Base-by-base conservation (phyloP, 164 flowering plant genomes). In the Tetrastigma voinierianum region DNA sequence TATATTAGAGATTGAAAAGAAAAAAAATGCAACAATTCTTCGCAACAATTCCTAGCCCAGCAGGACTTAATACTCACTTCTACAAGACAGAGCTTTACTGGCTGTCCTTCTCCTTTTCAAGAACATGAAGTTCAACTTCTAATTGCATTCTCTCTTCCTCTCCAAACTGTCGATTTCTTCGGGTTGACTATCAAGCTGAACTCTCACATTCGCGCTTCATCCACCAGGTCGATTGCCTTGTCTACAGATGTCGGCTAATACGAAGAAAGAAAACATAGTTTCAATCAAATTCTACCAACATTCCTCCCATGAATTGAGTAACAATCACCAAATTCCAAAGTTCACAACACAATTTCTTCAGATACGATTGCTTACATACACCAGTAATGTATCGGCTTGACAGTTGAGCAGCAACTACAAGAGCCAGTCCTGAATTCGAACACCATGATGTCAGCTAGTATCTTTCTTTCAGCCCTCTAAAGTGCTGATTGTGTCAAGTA, bases 381-480 rank as follows among this genome's bases (percentile, higher is more conserved):
- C 91, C 90, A 55, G 90, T 87, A 12, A 91, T 91, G 46, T 91
- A 91, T 58, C 97, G 68, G 32, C 76, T 61, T 0, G 97, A 91
- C 2, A 91, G 71, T 70, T 87, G 94, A 1, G 94, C 84, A 10
- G 94, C 92, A 56, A 78, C 76, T 1, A 89, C 89, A 21, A 82
- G 57, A 95, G 95, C 9, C 95, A 76, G 25, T 91, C 97, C 44
- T 74, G 89, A 61, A 91, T 89, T 16, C 88, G 80, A 48, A 91
- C 95, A 81, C 97, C 95, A 80, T 91, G 97, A n/a, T n/a, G n/a
- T n/a, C n/a, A n/a, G n/a, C n/a, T n/a, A n/a, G 62, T 91, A 93
- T 0, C 86, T 84, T 69, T 90, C 96, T 72, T 90, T 90, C 72
- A 90, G 47, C 32, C 97, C 97, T 51, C 97, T 72, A 55, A 91